Base-by-base conservation (phyloP, 768 basidiomycete species). In the Rhizopogon vesiculosus region DNA sequence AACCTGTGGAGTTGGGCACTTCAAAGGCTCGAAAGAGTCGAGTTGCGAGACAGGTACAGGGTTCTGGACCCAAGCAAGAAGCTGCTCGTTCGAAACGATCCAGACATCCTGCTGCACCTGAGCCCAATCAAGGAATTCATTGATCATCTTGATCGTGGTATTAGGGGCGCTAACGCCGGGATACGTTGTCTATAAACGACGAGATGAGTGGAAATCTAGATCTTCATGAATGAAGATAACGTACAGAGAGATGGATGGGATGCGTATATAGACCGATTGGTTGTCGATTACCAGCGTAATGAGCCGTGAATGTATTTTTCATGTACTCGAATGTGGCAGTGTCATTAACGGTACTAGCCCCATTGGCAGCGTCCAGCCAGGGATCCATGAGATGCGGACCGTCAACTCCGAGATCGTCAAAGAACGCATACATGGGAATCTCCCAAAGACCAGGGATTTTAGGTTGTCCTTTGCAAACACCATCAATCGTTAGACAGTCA, bases 241-340 rank as follows among this genome's bases (percentile, higher is more conserved):
- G 51, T 55, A 83, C 83, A 41, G 86, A 80, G 45, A 89, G 65
- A 72, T 91, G 87, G 64, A 91, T 86, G 31, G 89, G 89, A 68
- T 92, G 90, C 2, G 86, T 87, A 67, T 91, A 92, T 28, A 91
- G 74, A 44, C 90, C 90, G 55, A 91, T 82, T 1, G 90, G 90
- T 65, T 89, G 87, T 13, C 88, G 78, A 63, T 88, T 89, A 50
- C 77, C 78, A 58, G 78, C 83, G 69, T 91, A 91, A 69, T 91
- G 89, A 48, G 72, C 82, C 1, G 76, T 84, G 69, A 92, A 92
- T 0, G 88, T 88, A 50, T 68, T 77, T 72, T 89, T 74, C 84
- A 91, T 84, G 71, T 87, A 91, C 51, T 72, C 76, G 5, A 89
- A 72, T 5, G 87, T 88, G 2, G 84, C 85, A 10, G 71, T 67